These are phyloP conservation scores for Aspergillus cejpii DNA, from an alignment of 2,329 filamentous ascomycete genomes.

Conservation along the genomic window DNA sequence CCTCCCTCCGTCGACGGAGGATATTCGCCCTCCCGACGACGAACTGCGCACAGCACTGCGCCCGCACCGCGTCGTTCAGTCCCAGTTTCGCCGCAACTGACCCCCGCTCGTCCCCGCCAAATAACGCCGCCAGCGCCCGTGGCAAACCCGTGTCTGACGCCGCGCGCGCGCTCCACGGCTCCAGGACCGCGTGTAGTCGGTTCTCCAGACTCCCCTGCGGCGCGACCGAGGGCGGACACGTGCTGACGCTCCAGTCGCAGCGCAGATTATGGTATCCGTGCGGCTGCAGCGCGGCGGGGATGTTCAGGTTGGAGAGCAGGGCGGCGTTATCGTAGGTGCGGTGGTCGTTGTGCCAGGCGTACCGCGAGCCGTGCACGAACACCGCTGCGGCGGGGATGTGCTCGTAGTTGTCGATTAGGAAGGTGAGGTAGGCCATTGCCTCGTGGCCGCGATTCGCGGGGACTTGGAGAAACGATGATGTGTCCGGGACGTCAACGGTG, in stretches of 20 bases:
- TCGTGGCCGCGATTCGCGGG: slow-evolving; percentile 45
- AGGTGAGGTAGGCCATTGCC: slow-evolving; percentile 45
- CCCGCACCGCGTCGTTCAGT: slow-evolving; percentile 40
- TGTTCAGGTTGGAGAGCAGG: slow-evolving; percentile 36
- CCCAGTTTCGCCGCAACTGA: slow-evolving; percentile 32
- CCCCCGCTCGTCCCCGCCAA: slow-evolving; percentile 29
- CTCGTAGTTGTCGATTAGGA: slow-evolving; percentile 44
- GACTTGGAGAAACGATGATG: slow-evolving; percentile 34
- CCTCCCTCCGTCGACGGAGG: slow-evolving; percentile 44
- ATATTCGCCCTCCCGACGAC: slow-evolving; percentile 46
- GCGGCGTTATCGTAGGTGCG: slow-evolving; percentile 43
- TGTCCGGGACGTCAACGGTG: slow-evolving; percentile 32
- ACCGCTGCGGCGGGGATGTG: slow-evolving; percentile 35
- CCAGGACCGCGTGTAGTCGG: slow-evolving; percentile 31
- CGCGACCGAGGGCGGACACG: slow-evolving; percentile 29
- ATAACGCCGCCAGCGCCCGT: slow-evolving; percentile 30
- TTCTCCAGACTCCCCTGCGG: slow-evolving; percentile 42
- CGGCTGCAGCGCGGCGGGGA: slow-evolving; percentile 33
- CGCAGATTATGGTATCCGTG: slow-evolving; percentile 46
- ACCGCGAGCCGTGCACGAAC: slow-evolving; percentile 42
- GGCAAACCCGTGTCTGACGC: slow-evolving; percentile 37
- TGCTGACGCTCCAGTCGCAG: slow-evolving; percentile 47
- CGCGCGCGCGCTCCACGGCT: slow-evolving; percentile 41
- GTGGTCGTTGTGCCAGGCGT: slow-evolving; percentile 43
- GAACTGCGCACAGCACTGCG: slow-evolving; percentile 54